These are phyloP conservation scores for Lignosus rhinocerotis DNA, from an alignment of 1,284 basidiomycete species.

Conservation along the genomic window DNA sequence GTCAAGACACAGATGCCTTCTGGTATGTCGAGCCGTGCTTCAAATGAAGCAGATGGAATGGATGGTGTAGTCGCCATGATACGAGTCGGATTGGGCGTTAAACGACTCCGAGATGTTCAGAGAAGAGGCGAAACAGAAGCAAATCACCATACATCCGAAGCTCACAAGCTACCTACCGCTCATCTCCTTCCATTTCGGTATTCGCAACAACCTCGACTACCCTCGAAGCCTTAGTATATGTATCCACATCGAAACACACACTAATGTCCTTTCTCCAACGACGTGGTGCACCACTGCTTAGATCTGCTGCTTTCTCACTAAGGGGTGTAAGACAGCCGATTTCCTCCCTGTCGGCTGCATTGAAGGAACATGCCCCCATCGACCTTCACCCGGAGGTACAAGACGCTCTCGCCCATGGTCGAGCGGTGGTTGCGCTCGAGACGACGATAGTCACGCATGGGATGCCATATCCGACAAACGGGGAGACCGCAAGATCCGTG, in stretches of 20 bases:
- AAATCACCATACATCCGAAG: no score
- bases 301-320: conserved; percentile 7
- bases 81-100: no score
- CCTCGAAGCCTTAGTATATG: not conserved
- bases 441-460: conserved; percentile 94
- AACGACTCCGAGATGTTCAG: no score
- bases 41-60: conserved; percentile 43
- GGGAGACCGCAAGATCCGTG: conserved; percentile 72
- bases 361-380: conserved; percentile 35
- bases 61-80: not conserved
- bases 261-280: conserved; percentile 22
- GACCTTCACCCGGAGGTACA: conserved; percentile 80
- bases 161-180: no score
- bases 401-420: conserved; percentile 63
- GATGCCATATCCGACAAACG: conserved; percentile 79
- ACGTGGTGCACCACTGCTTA: conserved; percentile 16
- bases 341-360: conserved; percentile 16
- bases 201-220: not conserved
- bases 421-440: conserved; percentile 76
- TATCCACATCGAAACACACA: not conserved
- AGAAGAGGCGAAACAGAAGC: no score
- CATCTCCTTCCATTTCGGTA: no score
- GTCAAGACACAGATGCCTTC: conserved; percentile 62
- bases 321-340: conserved; percentile 9
- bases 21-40: conserved; percentile 44